These are phyloP conservation scores for Russula earlei DNA, from an alignment of 768 basidiomycete genomes.

Conservation along the genomic window DNA sequence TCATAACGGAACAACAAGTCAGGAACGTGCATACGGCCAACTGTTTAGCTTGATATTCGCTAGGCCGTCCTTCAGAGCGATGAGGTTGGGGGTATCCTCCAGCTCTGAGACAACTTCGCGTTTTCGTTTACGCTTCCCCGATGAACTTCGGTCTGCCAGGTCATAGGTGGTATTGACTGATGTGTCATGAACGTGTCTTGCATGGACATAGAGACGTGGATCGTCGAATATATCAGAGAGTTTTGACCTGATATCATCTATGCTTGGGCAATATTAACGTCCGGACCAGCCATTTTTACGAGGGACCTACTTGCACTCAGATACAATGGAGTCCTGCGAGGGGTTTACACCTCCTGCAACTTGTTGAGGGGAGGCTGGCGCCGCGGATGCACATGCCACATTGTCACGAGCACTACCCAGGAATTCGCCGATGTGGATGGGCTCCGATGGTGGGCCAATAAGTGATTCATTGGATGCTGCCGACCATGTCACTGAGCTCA, in stretches of 20 bases:
- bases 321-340: conserved; percentile 19
- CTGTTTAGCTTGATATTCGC: conserved; percentile 43
- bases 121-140: conserved; percentile 32
- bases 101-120: conserved; percentile 28
- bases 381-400: neutral
- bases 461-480: conserved; percentile 18
- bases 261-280: conserved; percentile 29
- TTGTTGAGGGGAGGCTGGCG: neutral
- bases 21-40: conserved; percentile 44
- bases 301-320: conserved; percentile 30
- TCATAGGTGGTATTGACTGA: conserved; percentile 32
- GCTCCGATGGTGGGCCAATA: conserved; percentile 25
- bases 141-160: conserved; percentile 25
- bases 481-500: conserved; percentile 1
- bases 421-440: conserved; percentile 25
- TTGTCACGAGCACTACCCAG: conserved; percentile 16
- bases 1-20: conserved; percentile 1
- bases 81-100: conserved; percentile 38
- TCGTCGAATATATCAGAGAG: conserved; percentile 43
- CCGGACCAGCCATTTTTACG: neutral
- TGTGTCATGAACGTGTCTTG: conserved; percentile 44
- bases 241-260: conserved; percentile 39
- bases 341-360: conserved; percentile 2
- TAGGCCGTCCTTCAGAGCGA: conserved; percentile 41
- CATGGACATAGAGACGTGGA: conserved; percentile 47